Evolutionary conservation across 441 rosid species (phyloP).

Genomic region (Adansonia grandidieri): DNA sequence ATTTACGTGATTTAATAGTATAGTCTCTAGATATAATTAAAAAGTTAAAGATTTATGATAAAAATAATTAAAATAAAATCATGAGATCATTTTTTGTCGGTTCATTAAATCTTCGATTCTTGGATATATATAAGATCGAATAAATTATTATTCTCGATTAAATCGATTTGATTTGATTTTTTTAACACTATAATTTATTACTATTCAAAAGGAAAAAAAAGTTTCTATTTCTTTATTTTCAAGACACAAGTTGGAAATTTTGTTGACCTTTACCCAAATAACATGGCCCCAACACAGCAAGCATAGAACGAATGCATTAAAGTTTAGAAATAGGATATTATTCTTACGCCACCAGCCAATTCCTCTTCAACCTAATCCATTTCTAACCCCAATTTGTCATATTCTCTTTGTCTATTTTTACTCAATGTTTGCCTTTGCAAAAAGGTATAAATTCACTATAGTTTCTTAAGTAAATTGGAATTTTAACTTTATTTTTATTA

Average conservation of each 20-base stretch:
- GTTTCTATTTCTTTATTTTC: background rate
- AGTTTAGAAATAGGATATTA: background rate
- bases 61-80: no score
- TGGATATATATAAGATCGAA: no score
- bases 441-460: background rate
- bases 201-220: no score
- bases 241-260: background rate
- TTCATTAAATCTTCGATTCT: no score
- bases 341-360: background rate
- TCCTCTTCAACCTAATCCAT: background rate
- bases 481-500: conserved; percentile 3
- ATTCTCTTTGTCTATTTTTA: background rate
- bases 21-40: no score
- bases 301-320: background rate
- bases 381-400: background rate
- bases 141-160: no score
- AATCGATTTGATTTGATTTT: no score
- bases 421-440: background rate
- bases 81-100: no score
- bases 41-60: no score
- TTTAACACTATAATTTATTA: no score
- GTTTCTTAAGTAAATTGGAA: background rate
- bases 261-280: background rate
- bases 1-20: no score
- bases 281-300: background rate